A percentile compares a stretch with the other conserved stretches of the same genome.
These are phyloP conservation scores for Phaffomyces opuntiae DNA, from an alignment of 805 yeast species.

Conservation along the genomic window DNA sequence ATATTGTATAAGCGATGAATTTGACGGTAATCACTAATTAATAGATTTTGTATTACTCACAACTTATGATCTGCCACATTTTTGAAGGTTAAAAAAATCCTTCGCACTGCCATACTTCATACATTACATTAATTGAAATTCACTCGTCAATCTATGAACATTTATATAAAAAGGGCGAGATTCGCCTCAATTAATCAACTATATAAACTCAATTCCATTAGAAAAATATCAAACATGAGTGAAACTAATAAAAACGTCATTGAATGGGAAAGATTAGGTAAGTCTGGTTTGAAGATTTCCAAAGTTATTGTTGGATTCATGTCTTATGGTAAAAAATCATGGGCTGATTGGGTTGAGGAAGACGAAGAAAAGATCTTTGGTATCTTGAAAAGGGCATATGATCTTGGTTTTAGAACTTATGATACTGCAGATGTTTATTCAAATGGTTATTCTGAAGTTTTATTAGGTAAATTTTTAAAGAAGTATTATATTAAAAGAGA, in stretches of 20 bases:
- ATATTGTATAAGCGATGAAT: no score
- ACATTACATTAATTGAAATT: no score
- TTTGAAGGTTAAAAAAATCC: no score
- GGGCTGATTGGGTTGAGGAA: slow-evolving; percentile 39
- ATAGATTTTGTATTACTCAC: no score
- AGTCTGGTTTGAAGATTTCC: slow-evolving; percentile 42
- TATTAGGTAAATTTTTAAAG: slow-evolving; percentile 48
- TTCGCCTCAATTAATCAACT: not conserved
- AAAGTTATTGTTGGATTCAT: slow-evolving; percentile 47
- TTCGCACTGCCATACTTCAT: no score
- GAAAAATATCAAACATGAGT: not conserved
- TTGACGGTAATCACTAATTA: no score
- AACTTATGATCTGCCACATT: no score
- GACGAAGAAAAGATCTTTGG: slow-evolving; percentile 38
- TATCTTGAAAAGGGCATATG: slow-evolving; percentile 40
- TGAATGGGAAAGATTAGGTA: slow-evolving; percentile 27
- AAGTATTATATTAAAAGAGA: slow-evolving; percentile 46
- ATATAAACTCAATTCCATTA: not conserved
- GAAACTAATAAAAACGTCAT: not conserved
- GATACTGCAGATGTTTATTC: slow-evolving; percentile 47
- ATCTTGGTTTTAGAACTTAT: slow-evolving; percentile 38
- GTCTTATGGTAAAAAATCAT: slow-evolving; percentile 29
- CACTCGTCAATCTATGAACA: no score
- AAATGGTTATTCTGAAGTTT: slow-evolving; percentile 40
- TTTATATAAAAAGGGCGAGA: not conserved